A percentile compares a stretch with the other conserved stretches of the same genome.
Conservation (phyloP, 371 early-diverging fungal species). For the Smittium mucronatum region DNA sequence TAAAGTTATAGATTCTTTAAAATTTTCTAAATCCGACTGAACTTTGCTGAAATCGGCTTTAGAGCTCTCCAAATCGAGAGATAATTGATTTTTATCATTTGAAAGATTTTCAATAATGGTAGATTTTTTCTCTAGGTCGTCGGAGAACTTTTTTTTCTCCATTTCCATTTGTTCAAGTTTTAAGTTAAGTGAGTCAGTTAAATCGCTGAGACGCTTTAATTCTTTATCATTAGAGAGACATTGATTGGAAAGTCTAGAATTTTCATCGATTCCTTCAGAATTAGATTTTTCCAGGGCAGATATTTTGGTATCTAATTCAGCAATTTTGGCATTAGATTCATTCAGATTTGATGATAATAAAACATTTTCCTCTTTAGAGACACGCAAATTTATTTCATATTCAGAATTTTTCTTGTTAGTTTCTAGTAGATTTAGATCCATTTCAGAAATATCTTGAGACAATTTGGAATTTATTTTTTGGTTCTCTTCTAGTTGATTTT, state of each 20-base stretch:
- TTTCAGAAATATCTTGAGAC: no score
- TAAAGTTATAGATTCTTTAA: neutral
- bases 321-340: neutral
- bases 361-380: neutral
- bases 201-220: neutral
- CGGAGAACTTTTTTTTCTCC: neutral
- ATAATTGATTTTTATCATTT: neutral
- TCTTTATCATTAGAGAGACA: neutral
- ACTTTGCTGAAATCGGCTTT: neutral
- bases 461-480: no score
- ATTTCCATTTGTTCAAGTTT: neutral
- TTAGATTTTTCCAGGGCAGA: neutral
- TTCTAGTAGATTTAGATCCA: no score
- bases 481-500: neutral
- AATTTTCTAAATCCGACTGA: neutral
- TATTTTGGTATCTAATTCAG: neutral
- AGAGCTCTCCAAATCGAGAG: neutral
- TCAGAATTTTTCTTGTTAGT: neutral
- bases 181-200: neutral
- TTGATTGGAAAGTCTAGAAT: neutral
- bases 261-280: neutral
- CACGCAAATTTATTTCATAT: neutral
- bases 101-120: neutral
- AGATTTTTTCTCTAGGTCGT: neutral
- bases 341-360: neutral